phyloP scores from a whole-genome alignment of 495 filamentous ascomycete species.

The Aspergillus cavernicola region DNA sequence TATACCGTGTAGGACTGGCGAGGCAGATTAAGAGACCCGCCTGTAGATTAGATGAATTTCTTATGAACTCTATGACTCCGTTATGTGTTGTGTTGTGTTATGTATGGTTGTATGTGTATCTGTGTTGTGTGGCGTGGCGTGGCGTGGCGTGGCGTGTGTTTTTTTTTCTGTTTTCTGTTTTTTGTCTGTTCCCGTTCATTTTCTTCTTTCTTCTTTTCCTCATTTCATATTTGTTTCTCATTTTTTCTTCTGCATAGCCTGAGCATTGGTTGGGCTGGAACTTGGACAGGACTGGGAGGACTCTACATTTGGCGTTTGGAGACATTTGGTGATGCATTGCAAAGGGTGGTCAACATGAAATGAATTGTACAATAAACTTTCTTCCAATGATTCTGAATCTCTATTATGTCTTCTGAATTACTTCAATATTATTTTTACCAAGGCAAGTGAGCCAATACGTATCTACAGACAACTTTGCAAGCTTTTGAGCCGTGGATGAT shows the following conservation, averaged over 20 bases:
- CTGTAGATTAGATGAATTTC: slow-evolving; percentile 48
- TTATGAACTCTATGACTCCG: slow-evolving; percentile 33
- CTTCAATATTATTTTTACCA: too few relatives aligned
- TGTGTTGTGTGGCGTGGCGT: slow-evolving; percentile 15
- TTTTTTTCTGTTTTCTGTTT: slow-evolving; percentile 19
- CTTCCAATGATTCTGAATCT: too few relatives aligned
- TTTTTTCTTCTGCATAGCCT: slow-evolving; percentile 1
- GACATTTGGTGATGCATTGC: neutral
- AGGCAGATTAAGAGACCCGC: slow-evolving; percentile 25
- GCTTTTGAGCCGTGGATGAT: too few relatives aligned
- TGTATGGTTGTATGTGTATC: slow-evolving; percentile 30
- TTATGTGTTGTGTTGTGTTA: slow-evolving; percentile 30
- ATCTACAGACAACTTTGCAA: too few relatives aligned
- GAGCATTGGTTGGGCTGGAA: slow-evolving; percentile 4
- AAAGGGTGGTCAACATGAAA: neutral
- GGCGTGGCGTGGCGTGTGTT: slow-evolving; percentile 13
- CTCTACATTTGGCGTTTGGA: slow-evolving; percentile 2
- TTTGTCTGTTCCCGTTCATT: slow-evolving; percentile 20
- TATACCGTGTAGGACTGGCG: slow-evolving; percentile 32
- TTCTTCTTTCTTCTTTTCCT: slow-evolving; percentile 19
- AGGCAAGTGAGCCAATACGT: too few relatives aligned
- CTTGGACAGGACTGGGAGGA: slow-evolving; percentile 2
- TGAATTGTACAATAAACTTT: neutral
- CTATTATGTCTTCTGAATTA: too few relatives aligned
- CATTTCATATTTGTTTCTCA: slow-evolving; percentile 1